Conservation (phyloP, 2,329 filamentous ascomycete genomes). For the Arthroderma sp. region DNA sequence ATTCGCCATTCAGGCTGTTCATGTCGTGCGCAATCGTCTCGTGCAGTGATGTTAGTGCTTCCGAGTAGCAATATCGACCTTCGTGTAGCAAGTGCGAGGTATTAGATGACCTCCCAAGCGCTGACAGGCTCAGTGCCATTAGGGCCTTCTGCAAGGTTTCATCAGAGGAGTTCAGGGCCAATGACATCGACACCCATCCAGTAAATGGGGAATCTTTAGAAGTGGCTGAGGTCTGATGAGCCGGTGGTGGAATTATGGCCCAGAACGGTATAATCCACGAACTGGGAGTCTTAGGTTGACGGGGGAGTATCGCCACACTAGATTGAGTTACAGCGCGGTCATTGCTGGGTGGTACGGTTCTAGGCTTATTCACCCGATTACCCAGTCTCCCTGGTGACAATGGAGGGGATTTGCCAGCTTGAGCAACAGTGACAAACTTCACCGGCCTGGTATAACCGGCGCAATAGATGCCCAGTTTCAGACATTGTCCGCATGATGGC, state of each 20-base stretch:
- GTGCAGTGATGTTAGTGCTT: background rate
- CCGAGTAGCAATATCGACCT: background rate
- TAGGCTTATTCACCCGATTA: too few species aligned
- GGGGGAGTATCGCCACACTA: too few species aligned
- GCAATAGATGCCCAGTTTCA: background rate
- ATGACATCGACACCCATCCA: background rate
- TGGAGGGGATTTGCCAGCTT: too few species aligned
- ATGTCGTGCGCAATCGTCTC: background rate
- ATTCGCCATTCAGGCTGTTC: background rate
- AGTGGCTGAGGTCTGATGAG: too few species aligned
- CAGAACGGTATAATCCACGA: too few species aligned
- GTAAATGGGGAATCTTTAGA: background rate
- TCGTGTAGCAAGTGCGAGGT: background rate
- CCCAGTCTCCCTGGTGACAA: too few species aligned
- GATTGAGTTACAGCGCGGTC: too few species aligned
- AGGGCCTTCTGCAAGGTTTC: background rate
- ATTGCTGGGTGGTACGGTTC: too few species aligned
- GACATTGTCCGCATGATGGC: slow-evolving; percentile 4
- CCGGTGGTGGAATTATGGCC: too few species aligned
- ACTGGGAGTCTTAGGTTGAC: too few species aligned
- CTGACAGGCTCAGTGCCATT: background rate
- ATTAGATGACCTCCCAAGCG: background rate
- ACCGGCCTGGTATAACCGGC: background rate
- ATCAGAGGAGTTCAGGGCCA: background rate
- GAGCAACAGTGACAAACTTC: background rate